Base-by-base conservation (phyloP, 176 grass and related monocot genomes). In the Eleusine coracana region DNA sequence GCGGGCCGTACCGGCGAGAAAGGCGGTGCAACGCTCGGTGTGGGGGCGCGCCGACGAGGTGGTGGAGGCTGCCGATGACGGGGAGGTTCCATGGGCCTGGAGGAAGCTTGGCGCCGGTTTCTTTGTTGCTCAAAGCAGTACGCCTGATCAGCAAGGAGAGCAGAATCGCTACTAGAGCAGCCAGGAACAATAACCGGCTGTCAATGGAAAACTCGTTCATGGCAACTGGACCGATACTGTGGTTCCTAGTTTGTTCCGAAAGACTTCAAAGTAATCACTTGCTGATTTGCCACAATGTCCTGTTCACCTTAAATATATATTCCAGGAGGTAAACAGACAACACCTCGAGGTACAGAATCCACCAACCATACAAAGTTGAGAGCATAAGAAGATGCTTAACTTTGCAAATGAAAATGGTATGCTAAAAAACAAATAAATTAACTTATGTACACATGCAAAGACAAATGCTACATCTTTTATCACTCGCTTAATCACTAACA, bases 21-120 rank as follows among this genome's bases (percentile, higher is more conserved):
- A 92, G 86, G 13, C 51, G 10, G 37, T 55, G 46, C 28, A 92
- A 31, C 3, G 74, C 78, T 48, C 77, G 86, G 83, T 89, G 90
- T 4, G 81, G 78, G 29, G 72, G 68, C 49, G 65, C 10, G 23
- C 63, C 62, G 18, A 28, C 36, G 21, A 92, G 68, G 62, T 89
- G 90, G 80, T 87, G 87, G 31, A 92, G 75, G 75, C 79, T 86
- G 17, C 87, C 87, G 29, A 92, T 80, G 21, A 87, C 5, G 5
- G 87, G 90, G 0, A 86, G 75, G 38, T 66, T 83, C 75, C 83
- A 76, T 20, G 90, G 90, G 14, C 87, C 83, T 13, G 90, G 83
- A 5, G 80, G 90, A 31, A 83, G 81, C 59, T 61, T 86, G 20
- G 69, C 23, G 16, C 51, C 67, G n/a, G 51, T 42, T 55, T 44